These are phyloP conservation scores for Agaricus sinodeliciosus DNA, from an alignment of 768 basidiomycete species.

Conservation along the genomic window DNA sequence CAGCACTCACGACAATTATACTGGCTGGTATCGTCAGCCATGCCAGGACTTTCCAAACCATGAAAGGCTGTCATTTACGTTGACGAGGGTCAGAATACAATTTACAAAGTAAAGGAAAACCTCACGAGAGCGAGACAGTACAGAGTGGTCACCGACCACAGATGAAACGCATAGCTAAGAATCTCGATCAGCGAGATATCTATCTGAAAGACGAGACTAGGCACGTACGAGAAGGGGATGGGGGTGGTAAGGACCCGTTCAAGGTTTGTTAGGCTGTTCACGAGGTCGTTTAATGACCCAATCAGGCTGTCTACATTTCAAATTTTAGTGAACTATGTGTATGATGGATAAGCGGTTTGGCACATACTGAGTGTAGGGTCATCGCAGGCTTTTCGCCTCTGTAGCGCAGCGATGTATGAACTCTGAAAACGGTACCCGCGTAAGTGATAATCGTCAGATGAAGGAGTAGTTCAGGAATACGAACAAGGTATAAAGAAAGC, in stretches of 20 bases:
- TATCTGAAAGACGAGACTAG: not conserved
- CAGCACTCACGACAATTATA: constrained; percentile 34
- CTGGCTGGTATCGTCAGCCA: constrained; percentile 65
- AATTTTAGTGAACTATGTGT: not conserved
- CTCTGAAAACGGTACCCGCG: constrained; percentile 32
- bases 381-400: constrained; percentile 47
- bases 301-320: constrained; percentile 36
- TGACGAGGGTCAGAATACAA: not conserved
- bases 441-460: not conserved
- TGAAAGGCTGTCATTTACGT: constrained; percentile 43
- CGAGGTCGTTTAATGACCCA: constrained; percentile 43
- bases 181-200: not conserved
- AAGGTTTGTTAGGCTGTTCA: constrained; percentile 61
- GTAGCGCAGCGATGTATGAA: constrained; percentile 59
- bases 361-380: constrained; percentile 54
- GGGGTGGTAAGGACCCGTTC: constrained; percentile 73
- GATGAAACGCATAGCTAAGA: constrained; percentile 57
- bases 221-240: constrained; percentile 63
- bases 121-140: not conserved
- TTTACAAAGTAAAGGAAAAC: not conserved
- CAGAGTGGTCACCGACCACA: constrained; percentile 44
- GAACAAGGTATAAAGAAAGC: constrained; percentile 59
- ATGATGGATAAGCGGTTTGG: not conserved
- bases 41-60: constrained; percentile 44
- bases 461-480: constrained; percentile 14